A percentile compares a stretch with the other conserved stretches of the same genome.
phyloP scores from a whole-genome alignment of 768 basidiomycete genomes.

The Sutorius australiensis region DNA sequence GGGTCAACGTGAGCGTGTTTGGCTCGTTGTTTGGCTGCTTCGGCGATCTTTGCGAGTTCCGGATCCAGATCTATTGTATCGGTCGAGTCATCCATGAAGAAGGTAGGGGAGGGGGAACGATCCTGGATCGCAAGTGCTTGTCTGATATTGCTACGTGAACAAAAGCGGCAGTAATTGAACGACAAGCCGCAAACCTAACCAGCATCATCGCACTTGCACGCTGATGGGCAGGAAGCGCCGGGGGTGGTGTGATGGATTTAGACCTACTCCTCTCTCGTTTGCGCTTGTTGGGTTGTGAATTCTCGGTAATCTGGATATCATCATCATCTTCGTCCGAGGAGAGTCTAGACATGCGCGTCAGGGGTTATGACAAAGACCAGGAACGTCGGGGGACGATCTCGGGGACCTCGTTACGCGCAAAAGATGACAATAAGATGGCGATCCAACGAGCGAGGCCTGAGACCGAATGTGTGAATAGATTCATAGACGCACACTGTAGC shows the following conservation, averaged over 20 bases:
- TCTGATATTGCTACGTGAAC: slow-evolving; percentile 31
- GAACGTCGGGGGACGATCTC: slow-evolving; percentile 9
- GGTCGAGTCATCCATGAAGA: slow-evolving; percentile 39
- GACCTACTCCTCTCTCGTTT: slow-evolving; percentile 57
- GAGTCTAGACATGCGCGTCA: slow-evolving; percentile 26
- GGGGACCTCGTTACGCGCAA: slow-evolving; percentile 4
- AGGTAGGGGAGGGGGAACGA: slow-evolving; percentile 48
- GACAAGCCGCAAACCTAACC: slow-evolving; percentile 47
- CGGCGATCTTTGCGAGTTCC: slow-evolving; percentile 58
- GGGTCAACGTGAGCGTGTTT: slow-evolving; percentile 21
- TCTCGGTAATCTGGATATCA: slow-evolving; percentile 40
- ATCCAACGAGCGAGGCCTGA: neutral
- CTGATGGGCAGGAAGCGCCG: slow-evolving; percentile 50
- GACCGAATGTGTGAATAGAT: neutral
- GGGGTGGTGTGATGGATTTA: slow-evolving; percentile 74
- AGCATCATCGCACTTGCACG: slow-evolving; percentile 54
- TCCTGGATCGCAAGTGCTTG: slow-evolving; percentile 41
- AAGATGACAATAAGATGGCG: neutral
- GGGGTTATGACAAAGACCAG: slow-evolving; percentile 7
- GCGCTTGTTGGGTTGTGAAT: slow-evolving; percentile 40
- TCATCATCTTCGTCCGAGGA: slow-evolving; percentile 43
- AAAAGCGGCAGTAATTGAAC: neutral
- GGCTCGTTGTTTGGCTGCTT: slow-evolving; percentile 33
- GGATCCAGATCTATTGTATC: slow-evolving; percentile 55
- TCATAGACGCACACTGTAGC: slow-evolving; percentile 38